Conservation (phyloP, 2,329 filamentous ascomycete species). For the Microdochium paspali region DNA sequence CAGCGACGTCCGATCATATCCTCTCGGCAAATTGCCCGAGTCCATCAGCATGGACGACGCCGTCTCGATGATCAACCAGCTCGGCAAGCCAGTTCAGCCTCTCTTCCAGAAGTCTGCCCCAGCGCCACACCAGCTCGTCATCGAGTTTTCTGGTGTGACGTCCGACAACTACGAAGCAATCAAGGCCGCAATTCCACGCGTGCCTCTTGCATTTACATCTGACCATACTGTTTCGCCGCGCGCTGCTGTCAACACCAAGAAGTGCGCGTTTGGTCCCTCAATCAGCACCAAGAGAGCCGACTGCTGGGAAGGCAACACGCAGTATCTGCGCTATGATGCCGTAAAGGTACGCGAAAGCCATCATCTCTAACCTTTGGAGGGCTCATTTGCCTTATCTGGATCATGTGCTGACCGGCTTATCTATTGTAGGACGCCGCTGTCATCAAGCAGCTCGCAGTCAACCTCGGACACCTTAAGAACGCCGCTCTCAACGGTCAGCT, state of each 20-base stretch:
- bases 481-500: constrained; percentile 39
- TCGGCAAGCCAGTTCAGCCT: constrained; percentile 44
- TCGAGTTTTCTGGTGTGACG: constrained; percentile 49
- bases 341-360: constrained; percentile 15
- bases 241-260: constrained; percentile 15
- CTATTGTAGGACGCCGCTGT: constrained; percentile 29
- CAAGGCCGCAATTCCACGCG: constrained; percentile 28
- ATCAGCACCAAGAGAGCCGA: constrained; percentile 12
- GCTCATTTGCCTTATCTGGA: too few relatives aligned
- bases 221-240: constrained; percentile 31
- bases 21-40: constrained; percentile 34
- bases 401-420: too few relatives aligned
- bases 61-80: constrained; percentile 48
- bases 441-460: constrained; percentile 32
- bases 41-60: constrained; percentile 34
- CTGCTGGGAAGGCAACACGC: constrained; percentile 18
- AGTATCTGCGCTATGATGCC: constrained; percentile 21
- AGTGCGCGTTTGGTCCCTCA: constrained; percentile 17
- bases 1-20: constrained; percentile 34
- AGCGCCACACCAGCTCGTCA: constrained; percentile 43
- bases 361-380: too few relatives aligned
- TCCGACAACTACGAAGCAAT: constrained; percentile 29
- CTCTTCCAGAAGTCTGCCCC: constrained; percentile 30
- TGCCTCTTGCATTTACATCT: constrained; percentile 38
- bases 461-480: constrained; percentile 32